These are phyloP conservation scores for Fusarium nodosum DNA, from an alignment of 2,329 filamentous ascomycete species.

Conservation along the genomic window DNA sequence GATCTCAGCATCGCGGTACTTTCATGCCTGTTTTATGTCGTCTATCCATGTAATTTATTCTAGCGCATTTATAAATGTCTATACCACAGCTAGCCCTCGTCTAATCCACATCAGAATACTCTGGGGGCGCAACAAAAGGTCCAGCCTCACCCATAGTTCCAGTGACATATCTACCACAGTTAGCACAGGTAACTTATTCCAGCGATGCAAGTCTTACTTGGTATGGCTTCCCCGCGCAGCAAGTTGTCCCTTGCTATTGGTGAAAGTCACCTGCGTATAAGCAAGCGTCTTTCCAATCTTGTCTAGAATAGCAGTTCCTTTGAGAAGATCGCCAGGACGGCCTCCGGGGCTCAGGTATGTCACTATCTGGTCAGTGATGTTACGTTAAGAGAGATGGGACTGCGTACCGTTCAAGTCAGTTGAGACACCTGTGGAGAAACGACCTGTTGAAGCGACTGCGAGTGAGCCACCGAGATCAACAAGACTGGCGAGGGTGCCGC, in stretches of 20 bases:
- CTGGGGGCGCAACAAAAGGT: slow-evolving; percentile 55
- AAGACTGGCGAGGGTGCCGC: slow-evolving; percentile 83
- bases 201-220: slow-evolving; percentile 61
- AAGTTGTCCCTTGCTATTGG: slow-evolving; percentile 69
- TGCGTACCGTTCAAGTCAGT: slow-evolving; percentile 72
- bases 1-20: not conserved
- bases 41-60: not conserved
- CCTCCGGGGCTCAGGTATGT: slow-evolving; percentile 73
- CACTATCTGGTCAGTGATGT: slow-evolving; percentile 58
- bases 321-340: slow-evolving; percentile 68
- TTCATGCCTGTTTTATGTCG: not conserved
- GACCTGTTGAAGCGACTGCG: slow-evolving; percentile 73
- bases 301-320: slow-evolving; percentile 70
- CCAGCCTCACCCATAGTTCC: slow-evolving; percentile 56
- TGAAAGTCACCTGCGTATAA: slow-evolving; percentile 71
- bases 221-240: slow-evolving; percentile 75
- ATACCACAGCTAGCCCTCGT: not conserved
- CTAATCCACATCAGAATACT: slow-evolving; percentile 55
- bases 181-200: not conserved
- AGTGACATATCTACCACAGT: slow-evolving; percentile 57
- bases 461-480: slow-evolving; percentile 76
- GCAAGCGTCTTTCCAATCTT: slow-evolving; percentile 76
- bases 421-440: slow-evolving; percentile 74
- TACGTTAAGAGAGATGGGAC: accelerated
- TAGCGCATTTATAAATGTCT: not conserved